phyloP scores from a whole-genome alignment of 345 rosid species.

The Arabidopsis arenosa region DNA sequence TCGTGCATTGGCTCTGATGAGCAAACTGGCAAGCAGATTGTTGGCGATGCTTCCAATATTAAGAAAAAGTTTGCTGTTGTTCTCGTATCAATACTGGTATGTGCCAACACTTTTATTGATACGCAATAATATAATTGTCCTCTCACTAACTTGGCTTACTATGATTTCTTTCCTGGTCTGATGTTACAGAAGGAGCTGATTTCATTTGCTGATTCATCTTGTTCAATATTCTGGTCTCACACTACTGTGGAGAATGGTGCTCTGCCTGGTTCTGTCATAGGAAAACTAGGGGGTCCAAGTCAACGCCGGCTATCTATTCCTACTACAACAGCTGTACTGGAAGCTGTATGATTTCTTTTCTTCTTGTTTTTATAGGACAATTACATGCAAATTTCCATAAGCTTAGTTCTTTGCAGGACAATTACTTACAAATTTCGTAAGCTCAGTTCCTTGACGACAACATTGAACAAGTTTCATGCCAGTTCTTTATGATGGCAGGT shows the following conservation, averaged over 20 bases:
- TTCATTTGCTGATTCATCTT: slow-evolving; percentile 65
- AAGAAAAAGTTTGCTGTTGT: slow-evolving; percentile 53
- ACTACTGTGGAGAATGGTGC: slow-evolving; percentile 48
- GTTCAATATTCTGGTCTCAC: slow-evolving; percentile 67
- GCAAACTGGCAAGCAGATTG: slow-evolving; percentile 43
- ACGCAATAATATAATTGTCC: background rate
- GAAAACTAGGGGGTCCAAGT: slow-evolving; percentile 97
- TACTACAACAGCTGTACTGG: slow-evolving; percentile 68
- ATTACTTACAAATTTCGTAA: background rate
- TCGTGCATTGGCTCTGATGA: slow-evolving; percentile 42
- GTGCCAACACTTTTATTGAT: slow-evolving; percentile 25
- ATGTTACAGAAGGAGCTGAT: slow-evolving; percentile 71
- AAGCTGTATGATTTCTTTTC: slow-evolving; percentile 65
- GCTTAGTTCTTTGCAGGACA: background rate
- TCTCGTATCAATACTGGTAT: slow-evolving; percentile 66
- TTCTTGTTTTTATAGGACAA: slow-evolving; percentile 2
- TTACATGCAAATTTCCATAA: background rate
- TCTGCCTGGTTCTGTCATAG: slow-evolving; percentile 75
- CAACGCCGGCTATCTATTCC: slow-evolving; percentile 81
- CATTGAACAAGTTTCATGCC: slow-evolving; percentile 17
- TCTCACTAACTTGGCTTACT: slow-evolving; percentile 21
- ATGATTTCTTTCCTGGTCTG: slow-evolving; percentile 15
- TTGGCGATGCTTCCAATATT: slow-evolving; percentile 45
- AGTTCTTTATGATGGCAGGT: slow-evolving; percentile 54
- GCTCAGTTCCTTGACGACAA: slow-evolving; percentile 9